Conservation (phyloP, 2,329 filamentous ascomycete genomes). For the Cordyceps sp. region DNA sequence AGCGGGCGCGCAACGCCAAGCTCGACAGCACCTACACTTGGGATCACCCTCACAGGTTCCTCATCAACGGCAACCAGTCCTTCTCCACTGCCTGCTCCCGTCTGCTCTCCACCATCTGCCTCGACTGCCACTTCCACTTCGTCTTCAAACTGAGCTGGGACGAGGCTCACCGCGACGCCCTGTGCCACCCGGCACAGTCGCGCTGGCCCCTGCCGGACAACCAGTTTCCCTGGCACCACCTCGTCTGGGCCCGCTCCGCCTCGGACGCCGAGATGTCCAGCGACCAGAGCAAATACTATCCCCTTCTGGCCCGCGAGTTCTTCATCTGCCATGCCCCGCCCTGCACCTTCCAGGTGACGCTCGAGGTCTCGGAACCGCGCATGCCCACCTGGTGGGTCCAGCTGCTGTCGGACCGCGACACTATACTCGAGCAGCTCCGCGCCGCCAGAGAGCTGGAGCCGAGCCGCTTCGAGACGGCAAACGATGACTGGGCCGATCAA, state of each 20-base stretch:
- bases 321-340: constrained; percentile 24
- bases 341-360: constrained; percentile 24
- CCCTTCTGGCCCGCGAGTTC: constrained; percentile 16
- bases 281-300: constrained; percentile 19
- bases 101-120: constrained; percentile 19
- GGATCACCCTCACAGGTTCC: constrained; percentile 19
- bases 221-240: constrained; percentile 21
- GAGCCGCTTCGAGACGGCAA: constrained; percentile 26
- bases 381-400: constrained; percentile 24
- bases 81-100: constrained; percentile 10
- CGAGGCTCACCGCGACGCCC: constrained; percentile 7
- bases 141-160: constrained; percentile 20
- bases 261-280: constrained; percentile 8
- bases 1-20: constrained; percentile 13
- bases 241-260: constrained; percentile 17
- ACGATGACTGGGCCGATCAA: constrained; percentile 21
- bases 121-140: constrained; percentile 24
- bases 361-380: constrained; percentile 33
- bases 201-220: constrained; percentile 17
- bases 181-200: constrained; percentile 16
- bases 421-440: constrained; percentile 23
- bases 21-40: constrained; percentile 14
- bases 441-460: constrained; percentile 26
- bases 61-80: constrained; percentile 23
- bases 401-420: constrained; percentile 25